Conservation (phyloP, 192 early-diverging fungal genomes). For the Obelidium mucronatum region DNA sequence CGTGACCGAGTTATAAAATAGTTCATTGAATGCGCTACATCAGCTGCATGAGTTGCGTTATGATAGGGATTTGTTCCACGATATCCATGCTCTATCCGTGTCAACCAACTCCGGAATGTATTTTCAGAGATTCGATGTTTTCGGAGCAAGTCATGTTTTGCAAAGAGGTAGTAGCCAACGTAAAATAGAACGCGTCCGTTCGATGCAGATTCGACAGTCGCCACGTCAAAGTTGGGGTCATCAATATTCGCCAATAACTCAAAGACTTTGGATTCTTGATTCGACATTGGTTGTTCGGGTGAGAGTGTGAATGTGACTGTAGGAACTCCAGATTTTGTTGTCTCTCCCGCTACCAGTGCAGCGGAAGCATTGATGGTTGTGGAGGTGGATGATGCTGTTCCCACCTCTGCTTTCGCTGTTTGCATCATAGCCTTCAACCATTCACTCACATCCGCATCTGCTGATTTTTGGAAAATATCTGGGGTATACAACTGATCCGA, state of each 20-base stretch:
- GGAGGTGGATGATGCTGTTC: not conserved
- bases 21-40: slow-evolving; percentile 90
- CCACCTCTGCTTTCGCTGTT: not conserved
- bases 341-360: not conserved
- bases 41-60: slow-evolving; percentile 94
- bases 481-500: slow-evolving; percentile 54
- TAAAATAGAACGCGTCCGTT: slow-evolving; percentile 44
- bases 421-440: slow-evolving; percentile 51
- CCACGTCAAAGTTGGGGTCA: slow-evolving; percentile 41
- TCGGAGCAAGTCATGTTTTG: slow-evolving; percentile 34
- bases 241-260: slow-evolving; percentile 29
- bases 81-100: slow-evolving; percentile 48
- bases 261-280: slow-evolving; percentile 24
- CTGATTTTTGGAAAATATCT: slow-evolving; percentile 45
- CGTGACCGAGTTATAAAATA: slow-evolving; percentile 62
- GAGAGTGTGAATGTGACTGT: not conserved
- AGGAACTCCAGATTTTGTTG: not conserved
- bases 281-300: not conserved
- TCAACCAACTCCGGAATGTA: slow-evolving; percentile 41
- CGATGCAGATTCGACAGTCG: slow-evolving; percentile 28
- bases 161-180: slow-evolving; percentile 40
- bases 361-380: not conserved
- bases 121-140: slow-evolving; percentile 35
- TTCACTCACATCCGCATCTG: slow-evolving; percentile 51
- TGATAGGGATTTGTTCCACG: slow-evolving; percentile 81